These are phyloP conservation scores for Penicillium paradoxum DNA, from an alignment of 495 filamentous ascomycete species.

Conservation along the genomic window DNA sequence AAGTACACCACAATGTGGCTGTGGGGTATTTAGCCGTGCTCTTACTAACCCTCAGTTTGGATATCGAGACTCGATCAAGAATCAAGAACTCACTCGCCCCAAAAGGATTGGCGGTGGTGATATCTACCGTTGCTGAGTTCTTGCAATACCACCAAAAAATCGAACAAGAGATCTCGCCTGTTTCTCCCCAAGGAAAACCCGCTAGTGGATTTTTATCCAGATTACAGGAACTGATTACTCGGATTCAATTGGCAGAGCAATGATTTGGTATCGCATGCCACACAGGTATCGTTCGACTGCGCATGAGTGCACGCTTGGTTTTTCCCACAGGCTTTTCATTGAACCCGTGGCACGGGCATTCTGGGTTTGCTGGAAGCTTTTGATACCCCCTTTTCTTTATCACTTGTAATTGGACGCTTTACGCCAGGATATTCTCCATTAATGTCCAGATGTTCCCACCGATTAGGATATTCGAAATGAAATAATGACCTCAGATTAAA, in stretches of 20 bases:
- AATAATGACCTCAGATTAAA: not conserved
- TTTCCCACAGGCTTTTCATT: not conserved
- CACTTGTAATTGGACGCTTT: not conserved
- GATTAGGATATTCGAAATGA: not conserved
- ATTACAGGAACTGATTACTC: slow-evolving; percentile 47
- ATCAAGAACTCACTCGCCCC: slow-evolving; percentile 52
- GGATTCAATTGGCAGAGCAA: slow-evolving; percentile 23
- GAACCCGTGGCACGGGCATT: not conserved
- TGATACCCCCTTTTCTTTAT: slow-evolving; percentile 5
- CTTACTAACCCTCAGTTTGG: slow-evolving; percentile 71
- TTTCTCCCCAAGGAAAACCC: slow-evolving; percentile 22
- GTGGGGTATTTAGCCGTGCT: slow-evolving; percentile 87
- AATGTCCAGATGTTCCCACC: not conserved
- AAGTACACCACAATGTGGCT: slow-evolving; percentile 80
- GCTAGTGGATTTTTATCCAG: slow-evolving; percentile 53
- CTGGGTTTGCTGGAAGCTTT: not conserved
- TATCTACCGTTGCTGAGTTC: slow-evolving; percentile 85
- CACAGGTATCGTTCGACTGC: not conserved
- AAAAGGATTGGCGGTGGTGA: slow-evolving; percentile 54
- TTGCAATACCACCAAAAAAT: slow-evolving; percentile 70
- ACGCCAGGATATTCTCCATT: not conserved
- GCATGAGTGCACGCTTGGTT: not conserved
- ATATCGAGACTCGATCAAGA: slow-evolving; percentile 43
- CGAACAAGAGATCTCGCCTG: slow-evolving; percentile 42
- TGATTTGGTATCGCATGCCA: not conserved